Base-by-base conservation (phyloP, 345 rosid genomes). In the Ricinus communis region DNA sequence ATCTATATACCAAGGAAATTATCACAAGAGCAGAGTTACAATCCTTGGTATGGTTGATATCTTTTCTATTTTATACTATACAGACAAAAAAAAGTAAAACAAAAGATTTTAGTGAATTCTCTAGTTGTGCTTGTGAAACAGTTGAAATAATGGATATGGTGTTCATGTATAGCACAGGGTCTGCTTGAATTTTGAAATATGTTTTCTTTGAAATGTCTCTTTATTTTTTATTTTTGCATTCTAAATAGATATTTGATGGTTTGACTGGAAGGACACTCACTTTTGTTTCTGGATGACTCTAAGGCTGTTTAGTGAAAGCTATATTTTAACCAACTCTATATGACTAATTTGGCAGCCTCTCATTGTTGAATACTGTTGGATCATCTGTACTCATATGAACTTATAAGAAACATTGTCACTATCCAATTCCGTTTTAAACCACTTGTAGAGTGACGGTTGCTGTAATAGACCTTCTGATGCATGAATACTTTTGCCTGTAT, bases 1-100 rank as follows among this genome's bases (percentile, higher is more conserved):
- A 85, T 79, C 88, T 91, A 59, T 90, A 82, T 73, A 87, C 93
- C 49, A 81, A 86, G 67, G 99, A 93, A 81, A 88, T 91, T 57
- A 94, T 94, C 80, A 77, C 88, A 60, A 85, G 90, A 62, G 72
- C 87, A 72, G 93, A 94, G 65, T 74, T 94, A 85, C 91, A 86
- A 40, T 85, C 87, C 69, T 83, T 94, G 98, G 98, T 94, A 90
- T 77, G 90, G 71, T 68, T 68, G 16, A 46, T 54, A 45, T 45
- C n/a, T 46, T 45, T 56, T 45, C 25, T 28, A 47, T 43, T 55
- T 55, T 27, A 28, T 36, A 9, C 11, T 61, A 51, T 21, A 16
- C 28, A 30, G 18, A 68, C 22, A 15, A 6, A 40, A 68, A n/a
- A 15, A 6, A 40, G 61, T 8, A 14, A 27, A 25, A 55, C 3